Conservation (phyloP, 495 filamentous ascomycete genomes). For the Immersiella caudata region DNA sequence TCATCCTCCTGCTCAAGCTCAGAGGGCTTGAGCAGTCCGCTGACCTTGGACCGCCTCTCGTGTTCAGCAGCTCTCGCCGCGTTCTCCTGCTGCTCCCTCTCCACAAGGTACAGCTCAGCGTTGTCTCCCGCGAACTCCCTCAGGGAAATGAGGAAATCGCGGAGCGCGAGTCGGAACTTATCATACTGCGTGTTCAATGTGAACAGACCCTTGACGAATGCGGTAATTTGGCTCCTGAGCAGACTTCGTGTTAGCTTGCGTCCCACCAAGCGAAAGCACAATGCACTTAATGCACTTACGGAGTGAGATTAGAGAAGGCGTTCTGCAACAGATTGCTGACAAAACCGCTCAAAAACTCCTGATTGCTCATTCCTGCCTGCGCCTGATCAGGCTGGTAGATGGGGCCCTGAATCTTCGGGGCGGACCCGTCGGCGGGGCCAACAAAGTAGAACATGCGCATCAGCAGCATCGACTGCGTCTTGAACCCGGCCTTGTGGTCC, state of each 20-base stretch:
- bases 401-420: conserved; percentile 86
- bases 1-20: conserved; percentile 95
- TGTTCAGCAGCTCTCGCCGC: conserved; percentile 80
- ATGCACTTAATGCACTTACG: conserved; percentile 63
- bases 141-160: conserved; percentile 95
- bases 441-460: conserved; percentile 96
- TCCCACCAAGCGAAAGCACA: conserved; percentile 7
- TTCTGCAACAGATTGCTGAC: conserved; percentile 82
- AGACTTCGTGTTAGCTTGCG: conserved; percentile 39
- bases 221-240: conserved; percentile 75
- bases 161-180: conserved; percentile 89
- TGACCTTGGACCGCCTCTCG: conserved; percentile 87
- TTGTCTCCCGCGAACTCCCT: conserved; percentile 95
- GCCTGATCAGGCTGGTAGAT: conserved; percentile 85
- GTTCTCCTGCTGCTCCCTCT: conserved; percentile 80
- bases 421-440: conserved; percentile 58
- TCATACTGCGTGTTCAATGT: conserved; percentile 76
- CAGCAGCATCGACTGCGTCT: conserved; percentile 89
- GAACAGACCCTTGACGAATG: conserved; percentile 87
- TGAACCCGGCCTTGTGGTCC: conserved; percentile 99
- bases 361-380: conserved; percentile 78
- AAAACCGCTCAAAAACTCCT: conserved; percentile 84
- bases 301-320: conserved; percentile 90
- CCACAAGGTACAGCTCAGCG: conserved; percentile 91
- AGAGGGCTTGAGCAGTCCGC: conserved; percentile 87